Base-by-base conservation (phyloP, 257 asterid species). In the Nicotiana attenuata region DNA sequence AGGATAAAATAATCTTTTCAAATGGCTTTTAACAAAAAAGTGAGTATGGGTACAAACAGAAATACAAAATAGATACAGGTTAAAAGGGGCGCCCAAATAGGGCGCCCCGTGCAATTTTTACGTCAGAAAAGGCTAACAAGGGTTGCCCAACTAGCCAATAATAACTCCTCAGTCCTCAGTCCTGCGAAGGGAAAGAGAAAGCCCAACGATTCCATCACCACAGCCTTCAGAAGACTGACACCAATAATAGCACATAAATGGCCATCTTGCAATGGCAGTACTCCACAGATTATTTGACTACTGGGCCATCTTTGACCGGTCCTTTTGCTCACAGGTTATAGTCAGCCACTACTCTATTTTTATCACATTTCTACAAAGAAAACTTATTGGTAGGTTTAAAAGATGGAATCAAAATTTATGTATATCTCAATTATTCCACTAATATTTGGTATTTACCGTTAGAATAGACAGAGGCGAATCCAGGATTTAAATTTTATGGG, bases 221-320 rank as follows among this genome's bases (percentile, higher is more conserved):
- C 85, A 81, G 79, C 61, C 78, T 80, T 80, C 88, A 80, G 69
- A 82, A 80, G 75, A 63, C 91, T 87, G 89, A 89, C 90, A 89
- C 86, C 88, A 87, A 91, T 89, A 90, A 90, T 85, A 86, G 82
- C 90, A 83, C 86, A 77, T 87, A 87, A 88, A 89, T 91, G 92
- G 84, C 87, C 93, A 91, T 84, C 82, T 89, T 84, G 89, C 82
- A 86, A 41, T 56, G 86, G 71, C 66, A 78, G 78, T 81, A 67
- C 82, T 82, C 71, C 88, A 89, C 85, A 81, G 87, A 80, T 81
- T 81, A 78, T 85, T 68, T 81, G 84, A 85, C 87, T 80, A 84
- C 87, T 82, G 73, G 81, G 5, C 53, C 83, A 33, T 83, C 87
- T 87, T 90, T 91, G 95, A 91, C 95, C 89, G 80, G 84, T 81